These are phyloP conservation scores for Pythium chondricola DNA, from an alignment of 352 stramenopile genomes.

Conservation along the genomic window DNA sequence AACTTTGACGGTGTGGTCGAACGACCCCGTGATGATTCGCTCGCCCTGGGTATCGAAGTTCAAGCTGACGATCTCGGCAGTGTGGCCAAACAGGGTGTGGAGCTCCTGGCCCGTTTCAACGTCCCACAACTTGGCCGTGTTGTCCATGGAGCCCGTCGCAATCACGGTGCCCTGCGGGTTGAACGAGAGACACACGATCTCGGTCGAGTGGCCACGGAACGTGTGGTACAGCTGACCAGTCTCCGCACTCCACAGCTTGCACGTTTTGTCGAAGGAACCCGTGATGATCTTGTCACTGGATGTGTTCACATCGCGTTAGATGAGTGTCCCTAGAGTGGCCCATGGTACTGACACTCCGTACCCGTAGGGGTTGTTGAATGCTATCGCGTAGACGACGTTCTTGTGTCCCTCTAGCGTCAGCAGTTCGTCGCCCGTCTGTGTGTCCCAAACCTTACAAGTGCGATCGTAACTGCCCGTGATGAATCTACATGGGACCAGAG, in stretches of 20 bases:
- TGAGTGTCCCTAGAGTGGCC: too few relatives aligned
- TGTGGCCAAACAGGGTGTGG: conserved; percentile 92
- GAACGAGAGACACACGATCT: conserved; percentile 96
- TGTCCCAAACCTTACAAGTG: conserved; percentile 95
- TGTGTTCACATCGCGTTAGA: background rate
- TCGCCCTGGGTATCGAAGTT: conserved; percentile 93
- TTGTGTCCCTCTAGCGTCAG: conserved; percentile 92
- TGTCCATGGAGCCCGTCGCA: conserved; percentile 90
- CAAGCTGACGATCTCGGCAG: conserved; percentile 91
- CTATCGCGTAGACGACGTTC: conserved; percentile 96
- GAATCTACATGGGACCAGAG: conserved; percentile 47
- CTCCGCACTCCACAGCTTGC: conserved; percentile 93
- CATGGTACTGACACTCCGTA: too few relatives aligned
- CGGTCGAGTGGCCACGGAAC: conserved; percentile 91
- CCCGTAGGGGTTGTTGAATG: conserved; percentile 96
- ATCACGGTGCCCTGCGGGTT: conserved; percentile 91
- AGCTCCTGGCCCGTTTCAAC: conserved; percentile 93
- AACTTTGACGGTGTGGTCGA: conserved; percentile 94
- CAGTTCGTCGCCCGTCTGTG: conserved; percentile 90
- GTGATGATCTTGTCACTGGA: conserved; percentile 92
- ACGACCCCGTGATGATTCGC: conserved; percentile 92
- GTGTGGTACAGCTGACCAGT: conserved; percentile 93
- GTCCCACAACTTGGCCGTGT: conserved; percentile 94
- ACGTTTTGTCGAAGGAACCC: conserved; percentile 94
- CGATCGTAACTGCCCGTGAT: conserved; percentile 95